These are phyloP conservation scores for Primulina tabacum DNA, from an alignment of 257 asterid species.

Conservation along the genomic window DNA sequence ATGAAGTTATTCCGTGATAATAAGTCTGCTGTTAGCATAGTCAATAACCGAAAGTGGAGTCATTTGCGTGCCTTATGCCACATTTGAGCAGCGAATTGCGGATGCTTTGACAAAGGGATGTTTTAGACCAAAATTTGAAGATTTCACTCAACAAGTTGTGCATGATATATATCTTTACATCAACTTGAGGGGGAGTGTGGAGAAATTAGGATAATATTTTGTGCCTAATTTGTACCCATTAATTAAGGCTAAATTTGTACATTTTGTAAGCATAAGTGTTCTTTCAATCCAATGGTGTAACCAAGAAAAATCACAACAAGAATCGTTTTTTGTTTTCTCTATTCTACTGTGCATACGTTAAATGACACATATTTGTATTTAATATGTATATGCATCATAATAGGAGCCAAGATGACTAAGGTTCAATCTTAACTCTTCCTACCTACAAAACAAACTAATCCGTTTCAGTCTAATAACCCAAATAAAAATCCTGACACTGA, in stretches of 20 bases:
- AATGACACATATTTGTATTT: not conserved
- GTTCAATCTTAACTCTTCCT: constrained; percentile 1
- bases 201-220: no score
- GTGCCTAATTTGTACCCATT: not conserved
- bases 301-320: not conserved
- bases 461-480: constrained; percentile 10
- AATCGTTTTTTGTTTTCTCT: not conserved
- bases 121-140: not conserved
- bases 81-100: no score
- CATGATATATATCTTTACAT: no score
- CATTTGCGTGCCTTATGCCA: no score
- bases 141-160: not conserved
- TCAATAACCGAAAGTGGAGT: no score
- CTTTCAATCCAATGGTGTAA: not conserved
- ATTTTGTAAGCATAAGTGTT: no score
- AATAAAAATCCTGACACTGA: not conserved
- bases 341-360: not conserved
- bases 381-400: constrained; percentile 8
- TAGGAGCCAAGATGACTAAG: not conserved
- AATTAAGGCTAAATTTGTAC: not conserved
- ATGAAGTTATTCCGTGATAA: no score
- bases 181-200: not conserved
- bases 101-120: not conserved
- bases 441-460: constrained; percentile 3
- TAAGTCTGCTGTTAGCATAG: no score